Conservation (phyloP, 768 basidiomycete genomes). For the Pleurotus pulmonarius region DNA sequence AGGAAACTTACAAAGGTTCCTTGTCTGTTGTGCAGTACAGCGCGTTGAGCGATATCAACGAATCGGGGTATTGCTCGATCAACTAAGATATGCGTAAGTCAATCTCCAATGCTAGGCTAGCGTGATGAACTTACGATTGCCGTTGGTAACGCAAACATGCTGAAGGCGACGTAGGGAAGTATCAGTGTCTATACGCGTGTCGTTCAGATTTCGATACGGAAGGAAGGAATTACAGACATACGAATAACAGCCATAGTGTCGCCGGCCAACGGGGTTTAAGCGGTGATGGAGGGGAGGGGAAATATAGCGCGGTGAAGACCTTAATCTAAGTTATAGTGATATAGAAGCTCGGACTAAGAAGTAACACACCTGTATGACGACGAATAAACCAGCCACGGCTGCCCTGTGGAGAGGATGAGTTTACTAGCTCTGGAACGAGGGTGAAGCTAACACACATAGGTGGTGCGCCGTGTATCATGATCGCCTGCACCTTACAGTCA, state of each 20-base stretch:
- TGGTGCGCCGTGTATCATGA: slow-evolving; percentile 47
- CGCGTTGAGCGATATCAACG: slow-evolving; percentile 33
- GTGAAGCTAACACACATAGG: slow-evolving; percentile 39
- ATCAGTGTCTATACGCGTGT: slow-evolving; percentile 17
- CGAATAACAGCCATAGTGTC: slow-evolving; percentile 12
- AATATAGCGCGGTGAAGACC: slow-evolving; percentile 4
- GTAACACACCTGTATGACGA: slow-evolving; percentile 36
- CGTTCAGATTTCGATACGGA: background rate
- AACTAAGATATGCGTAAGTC: slow-evolving; percentile 10
- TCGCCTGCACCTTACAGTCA: slow-evolving; percentile 48
- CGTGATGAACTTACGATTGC: slow-evolving; percentile 27
- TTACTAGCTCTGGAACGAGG: slow-evolving; percentile 4
- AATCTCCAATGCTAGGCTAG: background rate
- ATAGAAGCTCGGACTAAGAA: background rate
- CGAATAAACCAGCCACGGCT: slow-evolving; percentile 32
- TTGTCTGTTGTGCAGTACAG: slow-evolving; percentile 44
- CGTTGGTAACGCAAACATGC: slow-evolving; percentile 27
- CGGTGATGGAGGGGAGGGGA: background rate
- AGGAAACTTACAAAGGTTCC: slow-evolving; percentile 30
- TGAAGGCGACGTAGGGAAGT: slow-evolving; percentile 35
- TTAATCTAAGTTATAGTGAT: background rate
- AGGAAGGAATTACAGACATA: slow-evolving; percentile 3
- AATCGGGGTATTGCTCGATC: slow-evolving; percentile 15
- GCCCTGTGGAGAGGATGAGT: slow-evolving; percentile 26
- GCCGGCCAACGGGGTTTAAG: background rate